Evolutionary conservation across 1,139 yeast species (phyloP), one percentile per base, ranked within the genome.

Genomic region (Meyerozyma smithsonii): DNA sequence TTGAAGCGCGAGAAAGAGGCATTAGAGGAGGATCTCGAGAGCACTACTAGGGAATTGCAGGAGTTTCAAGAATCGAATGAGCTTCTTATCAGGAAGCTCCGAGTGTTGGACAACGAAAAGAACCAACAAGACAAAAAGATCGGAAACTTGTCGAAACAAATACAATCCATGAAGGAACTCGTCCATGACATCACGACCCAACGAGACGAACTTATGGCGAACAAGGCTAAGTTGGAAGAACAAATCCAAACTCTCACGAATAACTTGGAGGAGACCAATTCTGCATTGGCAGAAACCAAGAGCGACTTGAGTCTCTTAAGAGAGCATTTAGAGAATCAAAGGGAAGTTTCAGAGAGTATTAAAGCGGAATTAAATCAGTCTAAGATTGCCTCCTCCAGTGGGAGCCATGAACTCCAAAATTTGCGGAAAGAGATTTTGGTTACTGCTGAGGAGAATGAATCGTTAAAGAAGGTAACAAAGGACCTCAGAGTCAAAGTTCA

Each of bases 21-120:
- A 14, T 64, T 77, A 30, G 81, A 79, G 39, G 63, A 68, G 25
- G 81, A 80, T 43, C 67, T 77, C 37, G 70, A 66, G 19, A 77
- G 74, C 24, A 57, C 78, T 37, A 52, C 71, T 7, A 71, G 68
- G 34, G 80, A 77, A 43, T 77, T 77, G 42, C 76, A 75, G 14
- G 73, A 72, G 40, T 63, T 79, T 42, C 72, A 72, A 30, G 62
- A 55, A 19, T 49, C 69, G 14, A 58, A 71, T 8, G 71, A 66
- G 8, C 75, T 72, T 11, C 55, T 78, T 39, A 67, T 68, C 41
- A 66, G 64, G 17, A 79, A 74, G 49, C 66, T 73, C 39, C 75
- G 76, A 41, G 64, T 58, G 14, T 63, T 76, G 19, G 66, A 64
- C 56, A 75, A 55, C 64, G 81, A 59, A 48, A 67, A 56, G 61